These are phyloP conservation scores for Solanum chacoense DNA, from an alignment of 305 asterid genomes.

Conservation along the genomic window DNA sequence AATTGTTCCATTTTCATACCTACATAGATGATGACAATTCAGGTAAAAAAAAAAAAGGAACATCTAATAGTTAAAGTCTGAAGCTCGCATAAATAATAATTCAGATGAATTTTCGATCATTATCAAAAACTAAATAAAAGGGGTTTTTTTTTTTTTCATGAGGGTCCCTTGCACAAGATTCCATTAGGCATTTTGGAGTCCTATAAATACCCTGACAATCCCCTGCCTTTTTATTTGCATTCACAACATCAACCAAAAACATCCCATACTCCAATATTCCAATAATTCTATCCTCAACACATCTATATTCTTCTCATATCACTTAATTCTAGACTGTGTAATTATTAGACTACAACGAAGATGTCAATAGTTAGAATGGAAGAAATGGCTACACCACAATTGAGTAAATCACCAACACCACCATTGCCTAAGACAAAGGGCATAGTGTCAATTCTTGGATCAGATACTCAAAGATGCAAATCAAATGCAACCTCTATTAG, in stretches of 20 bases:
- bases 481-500: constrained; percentile 10
- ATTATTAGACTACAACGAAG: background rate
- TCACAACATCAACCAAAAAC: constrained; percentile 8
- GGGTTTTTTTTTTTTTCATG: background rate
- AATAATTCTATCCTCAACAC: background rate
- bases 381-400: background rate
- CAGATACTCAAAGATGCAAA: constrained; percentile 6
- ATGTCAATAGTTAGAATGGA: constrained; percentile 7
- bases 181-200: constrained; percentile 1
- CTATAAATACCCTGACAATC: constrained; percentile 24
- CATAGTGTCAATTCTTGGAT: constrained; percentile 25
- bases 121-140: background rate
- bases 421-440: constrained; percentile 12
- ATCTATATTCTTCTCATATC: background rate
- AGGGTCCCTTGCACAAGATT: constrained; percentile 17
- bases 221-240: constrained; percentile 15
- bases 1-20: background rate
- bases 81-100: background rate
- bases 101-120: background rate
- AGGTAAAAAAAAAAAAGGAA: background rate
- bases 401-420: background rate
- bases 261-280: constrained; percentile 1
- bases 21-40: background rate
- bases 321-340: background rate
- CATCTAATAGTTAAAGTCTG: too few relatives aligned